Base-by-base conservation (phyloP, 495 filamentous ascomycete genomes). In the Penicillium maclennaniae region DNA sequence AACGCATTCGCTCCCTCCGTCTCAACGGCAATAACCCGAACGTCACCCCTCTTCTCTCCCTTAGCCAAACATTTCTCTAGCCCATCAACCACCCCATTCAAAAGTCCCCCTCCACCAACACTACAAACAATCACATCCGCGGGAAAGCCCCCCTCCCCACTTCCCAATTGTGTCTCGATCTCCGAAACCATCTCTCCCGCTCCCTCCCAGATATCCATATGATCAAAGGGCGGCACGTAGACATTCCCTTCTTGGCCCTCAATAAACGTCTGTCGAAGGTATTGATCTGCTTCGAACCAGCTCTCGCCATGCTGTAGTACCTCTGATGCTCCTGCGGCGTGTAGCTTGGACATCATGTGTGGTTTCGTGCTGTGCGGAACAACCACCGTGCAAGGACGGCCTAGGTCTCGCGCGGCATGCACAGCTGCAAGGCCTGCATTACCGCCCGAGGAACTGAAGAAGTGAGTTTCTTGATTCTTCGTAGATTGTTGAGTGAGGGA, bases 401-500 rank as follows among this genome's bases (percentile, higher is more conserved):
- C 62, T 10, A 96, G 76, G 19, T 82, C 67, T 9, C 63, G 69
- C 4, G 90, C 85, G 3, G 92, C 89, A 14, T 82, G 81, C 1
- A 89, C 86, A 63, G 89, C 91, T n/a, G 92, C 92, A 0, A 97
- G 81, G 3, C 92, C 92, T 7, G 92, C 92, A 63, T 96, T 96
- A 49, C 92, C 92, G 44, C 87, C 92, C 10, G 82, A 87, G 52
- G 85, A 88, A 74, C 75, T 89, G 78, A 87, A 96, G 80, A 96
- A 93, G 64, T 92, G 88, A 1, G 83, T 63, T 6, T 67, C 45
- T 40, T 61, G 63, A 40, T 48, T 58, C n/a, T 58, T 37, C 46
- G 63, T 63, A 43, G 67, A 63, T 9, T 67, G 66, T 27, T 72
- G 52, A 19, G 67, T 58, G 43, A 83, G 69, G 34, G 75, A 62